Base-by-base conservation (phyloP, 2,329 filamentous ascomycete genomes). In the Zymoseptoria crescenta region DNA sequence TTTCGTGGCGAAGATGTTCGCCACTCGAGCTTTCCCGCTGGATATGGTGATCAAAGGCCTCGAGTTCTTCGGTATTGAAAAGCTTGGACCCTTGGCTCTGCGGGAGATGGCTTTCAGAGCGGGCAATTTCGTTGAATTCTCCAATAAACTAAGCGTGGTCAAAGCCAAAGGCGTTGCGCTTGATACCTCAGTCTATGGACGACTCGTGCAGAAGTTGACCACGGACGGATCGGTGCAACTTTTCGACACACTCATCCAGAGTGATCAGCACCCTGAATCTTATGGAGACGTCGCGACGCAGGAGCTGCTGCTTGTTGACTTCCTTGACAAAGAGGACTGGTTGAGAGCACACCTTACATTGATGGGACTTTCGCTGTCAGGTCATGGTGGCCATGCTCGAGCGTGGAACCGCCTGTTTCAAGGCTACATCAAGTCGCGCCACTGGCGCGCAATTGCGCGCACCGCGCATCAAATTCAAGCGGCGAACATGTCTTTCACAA, bases 1-100 rank as follows among this genome's bases (percentile, higher is more conserved):
- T 0, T 81, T 95, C 29, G 87, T 88, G 19, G 88, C 91, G n/a
- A 83, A 86, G 63, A 85, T 91, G 76, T 92, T 96, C 70, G 91
- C 91, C 8, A 88, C 86, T 1, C 86, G 80, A 59, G 88, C 89
- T 72, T 81, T 94, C 21, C 83, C 86, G 1, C 77, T 91, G 8
- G 85, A 92, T 58, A 82, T 87, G 64, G 84, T 90, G 27, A 83
- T 95, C 57, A 82, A 82, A 35, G 81, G 88, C 6, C 76, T 94
- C 19, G 79, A 82, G 58, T 83, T 88, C 67, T 82, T 96, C 55
- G 88, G 88, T 1, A 77, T 95, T 4, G 79, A 83, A 53, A 77
- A 79, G 41, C 87, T 96, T 62, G 91, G 91, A 0, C 87, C 91
- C 0, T 76, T 87, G 19, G 88, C 90, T 3, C 72, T 96, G 20